phyloP scores from a whole-genome alignment of 257 asterid genomes.

The Forsythia suspensa region DNA sequence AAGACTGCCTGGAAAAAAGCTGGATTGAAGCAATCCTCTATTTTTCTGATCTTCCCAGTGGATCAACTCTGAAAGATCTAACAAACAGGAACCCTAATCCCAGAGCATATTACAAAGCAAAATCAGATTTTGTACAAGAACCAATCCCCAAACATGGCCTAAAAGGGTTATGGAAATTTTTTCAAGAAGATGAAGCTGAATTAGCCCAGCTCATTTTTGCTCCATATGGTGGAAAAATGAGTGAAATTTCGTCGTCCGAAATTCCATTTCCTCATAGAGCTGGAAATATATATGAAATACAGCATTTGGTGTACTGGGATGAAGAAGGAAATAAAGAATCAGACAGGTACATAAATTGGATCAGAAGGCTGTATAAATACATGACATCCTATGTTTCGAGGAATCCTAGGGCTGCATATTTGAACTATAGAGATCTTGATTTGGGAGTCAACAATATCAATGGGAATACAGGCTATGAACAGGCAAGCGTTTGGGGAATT shows the following conservation, averaged over 20 bases:
- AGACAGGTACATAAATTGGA: conserved; percentile 34
- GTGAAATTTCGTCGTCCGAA: conserved; percentile 28
- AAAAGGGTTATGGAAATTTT: conserved; percentile 33
- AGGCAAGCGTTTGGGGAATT: conserved; percentile 44
- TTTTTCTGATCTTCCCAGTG: conserved; percentile 47
- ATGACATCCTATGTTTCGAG: conserved; percentile 40
- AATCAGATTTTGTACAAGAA: conserved; percentile 36
- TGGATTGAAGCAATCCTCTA: conserved; percentile 43
- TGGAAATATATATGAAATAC: conserved; percentile 43
- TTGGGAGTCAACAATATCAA: conserved; percentile 33
- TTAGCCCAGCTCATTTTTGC: conserved; percentile 34
- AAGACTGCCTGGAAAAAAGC: conserved; percentile 41
- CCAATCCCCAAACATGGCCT: conserved; percentile 33
- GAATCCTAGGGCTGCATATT: conserved; percentile 38
- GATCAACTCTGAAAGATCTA: conserved; percentile 29
- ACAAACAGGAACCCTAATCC: conserved; percentile 28
- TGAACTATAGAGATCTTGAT: conserved; percentile 49
- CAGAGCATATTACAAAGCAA: conserved; percentile 39
- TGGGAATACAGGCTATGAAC: conserved; percentile 30
- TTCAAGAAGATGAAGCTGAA: conserved; percentile 27
- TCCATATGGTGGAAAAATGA: conserved; percentile 47
- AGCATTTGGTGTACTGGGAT: conserved; percentile 35
- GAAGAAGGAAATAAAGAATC: conserved; percentile 21
- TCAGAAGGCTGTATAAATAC: conserved; percentile 32
- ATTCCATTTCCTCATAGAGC: conserved; percentile 46